phyloP scores from a whole-genome alignment of 1,284 basidiomycete species.

The Pyrrhoderma lamaoense region DNA sequence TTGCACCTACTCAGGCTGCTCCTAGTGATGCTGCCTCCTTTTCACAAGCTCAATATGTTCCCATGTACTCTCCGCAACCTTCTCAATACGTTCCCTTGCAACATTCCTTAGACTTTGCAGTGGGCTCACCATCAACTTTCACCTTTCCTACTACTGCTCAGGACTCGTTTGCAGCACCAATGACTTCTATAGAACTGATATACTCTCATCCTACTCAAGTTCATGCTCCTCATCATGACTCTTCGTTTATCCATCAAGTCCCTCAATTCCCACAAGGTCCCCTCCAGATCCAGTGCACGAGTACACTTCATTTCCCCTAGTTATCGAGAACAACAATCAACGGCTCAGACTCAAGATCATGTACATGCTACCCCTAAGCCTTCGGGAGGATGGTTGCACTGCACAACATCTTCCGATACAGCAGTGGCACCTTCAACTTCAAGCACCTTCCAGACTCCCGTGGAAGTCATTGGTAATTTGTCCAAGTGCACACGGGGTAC shows the following conservation, averaged over 20 bases:
- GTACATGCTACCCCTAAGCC: too few species aligned
- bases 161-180: too few species aligned
- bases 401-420: too few species aligned
- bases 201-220: background rate
- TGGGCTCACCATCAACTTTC: background rate
- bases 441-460: constrained; percentile 55
- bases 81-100: constrained; percentile 2
- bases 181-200: too few species aligned
- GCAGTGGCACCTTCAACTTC: constrained; percentile 18
- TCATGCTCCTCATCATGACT: constrained; percentile 2
- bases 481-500: background rate
- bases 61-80: constrained; percentile 10
- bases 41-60: background rate
- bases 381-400: too few species aligned
- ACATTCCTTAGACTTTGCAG: constrained; percentile 5
- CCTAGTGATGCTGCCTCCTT: too few species aligned
- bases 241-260: constrained; percentile 4
- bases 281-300: background rate
- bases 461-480: constrained; percentile 49
- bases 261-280: background rate
- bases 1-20: too few species aligned
- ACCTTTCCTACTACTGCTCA: too few species aligned
- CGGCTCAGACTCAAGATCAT: too few species aligned
- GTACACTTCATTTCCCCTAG: background rate
- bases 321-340: background rate